Evolutionary conservation across 2,329 filamentous ascomycete species (phyloP).

Genomic region (Ophidiomyces ophidiicola): DNA sequence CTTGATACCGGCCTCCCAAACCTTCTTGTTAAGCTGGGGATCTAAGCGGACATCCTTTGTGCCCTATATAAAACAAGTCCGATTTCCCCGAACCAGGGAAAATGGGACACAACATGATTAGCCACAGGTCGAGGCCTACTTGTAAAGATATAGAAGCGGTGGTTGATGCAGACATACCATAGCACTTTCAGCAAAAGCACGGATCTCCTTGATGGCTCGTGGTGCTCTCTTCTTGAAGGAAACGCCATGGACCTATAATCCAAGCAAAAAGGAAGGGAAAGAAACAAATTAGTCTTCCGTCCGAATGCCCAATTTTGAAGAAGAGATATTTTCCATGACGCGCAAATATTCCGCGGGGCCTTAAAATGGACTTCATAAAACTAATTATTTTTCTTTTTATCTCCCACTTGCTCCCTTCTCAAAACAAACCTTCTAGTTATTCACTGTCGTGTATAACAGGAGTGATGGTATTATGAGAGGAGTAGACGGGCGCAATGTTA

Average conservation of each 20-base stretch:
- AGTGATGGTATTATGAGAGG: no score
- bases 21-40: constrained; percentile 99
- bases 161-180: constrained; percentile 60
- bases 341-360: constrained; percentile 23
- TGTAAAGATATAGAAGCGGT: constrained; percentile 5
- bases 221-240: constrained; percentile 99
- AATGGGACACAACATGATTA: constrained; percentile 7
- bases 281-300: constrained; percentile 54
- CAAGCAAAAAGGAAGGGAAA: constrained; percentile 26
- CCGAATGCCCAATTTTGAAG: constrained; percentile 34
- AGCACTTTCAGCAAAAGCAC: constrained; percentile 77
- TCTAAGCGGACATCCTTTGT: constrained; percentile 95
- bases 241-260: constrained; percentile 76
- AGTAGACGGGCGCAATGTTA: no score
- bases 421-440: not conserved
- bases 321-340: constrained; percentile 13
- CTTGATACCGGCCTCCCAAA: constrained; percentile 99
- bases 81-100: constrained; percentile 3
- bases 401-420: constrained; percentile 3
- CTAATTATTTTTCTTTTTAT: constrained; percentile 36
- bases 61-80: constrained; percentile 46
- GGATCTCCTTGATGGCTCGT: constrained; percentile 98
- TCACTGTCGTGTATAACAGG: constrained; percentile 3
- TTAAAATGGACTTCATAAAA: constrained; percentile 60
- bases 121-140: no score